Percentiles rank a stretch among this genome's conserved stretches.
These are phyloP conservation scores for Erucastrum elatum DNA, from an alignment of 345 rosid genomes.

Conservation along the genomic window DNA sequence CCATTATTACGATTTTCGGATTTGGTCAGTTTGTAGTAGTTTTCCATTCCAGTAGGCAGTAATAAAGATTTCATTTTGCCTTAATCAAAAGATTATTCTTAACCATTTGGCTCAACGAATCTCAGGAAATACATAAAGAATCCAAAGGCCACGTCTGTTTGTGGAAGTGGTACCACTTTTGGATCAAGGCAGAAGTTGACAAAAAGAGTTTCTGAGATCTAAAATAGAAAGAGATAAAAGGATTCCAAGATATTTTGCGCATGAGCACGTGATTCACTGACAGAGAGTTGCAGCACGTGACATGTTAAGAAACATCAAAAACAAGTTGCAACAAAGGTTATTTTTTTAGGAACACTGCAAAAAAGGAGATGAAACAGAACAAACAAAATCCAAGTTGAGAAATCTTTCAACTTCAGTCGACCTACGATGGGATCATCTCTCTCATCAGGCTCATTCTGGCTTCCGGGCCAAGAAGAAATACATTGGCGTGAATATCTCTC, in stretches of 20 bases:
- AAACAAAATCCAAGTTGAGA: neutral
- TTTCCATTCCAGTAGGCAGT: too few species aligned
- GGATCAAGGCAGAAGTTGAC: neutral
- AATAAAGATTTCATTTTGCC: neutral
- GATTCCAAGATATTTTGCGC: constrained; percentile 8
- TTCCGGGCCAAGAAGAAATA: constrained; percentile 92
- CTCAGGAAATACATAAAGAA: neutral
- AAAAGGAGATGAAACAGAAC: neutral
- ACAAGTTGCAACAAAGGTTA: constrained; percentile 12
- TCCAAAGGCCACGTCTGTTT: neutral
- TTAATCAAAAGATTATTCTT: neutral
- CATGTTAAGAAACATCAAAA: constrained; percentile 8
- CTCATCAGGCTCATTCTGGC: constrained; percentile 45
- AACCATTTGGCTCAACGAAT: neutral
- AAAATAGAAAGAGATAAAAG: neutral
- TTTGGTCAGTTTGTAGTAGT: too few species aligned
- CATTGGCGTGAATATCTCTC: constrained; percentile 97
- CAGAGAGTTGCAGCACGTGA: constrained; percentile 26
- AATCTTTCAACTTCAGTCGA: constrained; percentile 3
- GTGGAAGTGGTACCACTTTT: neutral
- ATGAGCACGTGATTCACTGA: constrained; percentile 19
- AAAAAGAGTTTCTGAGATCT: constrained; percentile 5
- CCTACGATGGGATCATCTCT: constrained; percentile 21
- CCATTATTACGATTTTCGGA: too few species aligned
- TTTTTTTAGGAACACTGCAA: neutral